Evolutionary conservation across 192 early-diverging fungal genomes (phyloP).

Genomic region (Bifiguratus adelaidae): DNA sequence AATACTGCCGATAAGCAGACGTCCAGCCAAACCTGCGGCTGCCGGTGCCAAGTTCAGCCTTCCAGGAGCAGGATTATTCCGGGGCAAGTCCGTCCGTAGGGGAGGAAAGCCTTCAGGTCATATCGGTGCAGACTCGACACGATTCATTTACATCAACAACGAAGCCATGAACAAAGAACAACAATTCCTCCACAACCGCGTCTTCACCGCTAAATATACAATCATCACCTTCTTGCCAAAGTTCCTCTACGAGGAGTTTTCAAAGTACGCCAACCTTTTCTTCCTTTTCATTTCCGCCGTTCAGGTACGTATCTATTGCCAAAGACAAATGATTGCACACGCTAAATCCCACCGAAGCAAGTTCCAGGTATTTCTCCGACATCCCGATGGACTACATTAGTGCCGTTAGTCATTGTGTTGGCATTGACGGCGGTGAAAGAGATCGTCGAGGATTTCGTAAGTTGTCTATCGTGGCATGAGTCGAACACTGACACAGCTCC

Average conservation of each 20-base stretch:
- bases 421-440: conserved; percentile 84
- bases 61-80: no score
- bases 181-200: conserved; percentile 81
- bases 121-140: conserved; percentile 22
- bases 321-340: neutral
- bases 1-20: no score
- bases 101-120: no score
- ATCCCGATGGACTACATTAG: conserved; percentile 76
- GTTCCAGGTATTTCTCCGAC: conserved; percentile 91
- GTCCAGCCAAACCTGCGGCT: no score
- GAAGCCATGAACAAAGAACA: conserved; percentile 56
- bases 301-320: conserved; percentile 42
- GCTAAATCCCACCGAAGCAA: conserved; percentile 46
- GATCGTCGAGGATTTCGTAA: conserved; percentile 70
- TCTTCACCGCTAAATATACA: conserved; percentile 98
- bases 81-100: no score
- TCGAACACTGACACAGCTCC: no score
- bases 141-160: conserved; percentile 85
- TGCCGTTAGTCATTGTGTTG: conserved; percentile 67
- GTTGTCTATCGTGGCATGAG: no score
- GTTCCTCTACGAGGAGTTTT: conserved; percentile 95
- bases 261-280: conserved; percentile 96
- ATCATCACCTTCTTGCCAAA: conserved; percentile 84
- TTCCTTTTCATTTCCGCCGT: conserved; percentile 95
- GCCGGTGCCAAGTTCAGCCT: no score